Evolutionary conservation across 768 basidiomycete species (phyloP), one percentile per base, ranked within the genome.

Genomic region (Tulasnella sp.): DNA sequence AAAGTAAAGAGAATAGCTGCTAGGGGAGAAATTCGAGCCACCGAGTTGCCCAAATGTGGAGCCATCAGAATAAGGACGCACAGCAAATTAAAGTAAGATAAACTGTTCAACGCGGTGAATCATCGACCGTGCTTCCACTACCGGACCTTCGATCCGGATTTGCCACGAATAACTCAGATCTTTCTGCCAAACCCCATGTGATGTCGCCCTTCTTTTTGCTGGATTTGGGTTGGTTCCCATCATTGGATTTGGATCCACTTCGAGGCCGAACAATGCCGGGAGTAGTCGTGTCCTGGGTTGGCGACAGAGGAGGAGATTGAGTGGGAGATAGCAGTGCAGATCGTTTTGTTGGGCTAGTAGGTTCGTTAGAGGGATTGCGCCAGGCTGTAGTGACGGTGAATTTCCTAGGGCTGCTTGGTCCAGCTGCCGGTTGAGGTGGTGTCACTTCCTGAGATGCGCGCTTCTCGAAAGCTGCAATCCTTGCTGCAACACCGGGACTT

Each of bases 111-210:
- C n/a, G n/a, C n/a, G n/a, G n/a, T n/a, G n/a, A n/a, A n/a, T n/a
- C n/a, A n/a, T n/a, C n/a, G n/a, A n/a, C n/a, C n/a, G n/a, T n/a
- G n/a, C n/a, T n/a, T n/a, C 24, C 29, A 19, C 45, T 42, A 22
- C 37, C 31, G 15, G 24, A 37, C 19, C 24, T 25, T 32, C 40
- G 58, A 59, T 81, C 79, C 15, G 85, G 83, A 64, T 88, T 87
- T 20, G 81, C 81, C 45, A 88, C 71, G 57, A 76, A 87, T 27
- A 88, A 68, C 55, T 76, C 75, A 16, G 74, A 65, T 54, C 74
- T 72, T 20, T 77, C 76, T 31, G 72, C 78, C 29, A 86, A 70
- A 10, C 82, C 83, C 61, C 86, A 87, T 24, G 73, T 70, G 32
- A 78, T 67, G 37, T 62, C 63, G 45, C 65, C 34, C 7, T 15